Evolutionary conservation across 192 early-diverging fungal genomes (phyloP).

Genomic region (Coemansia sp.): DNA sequence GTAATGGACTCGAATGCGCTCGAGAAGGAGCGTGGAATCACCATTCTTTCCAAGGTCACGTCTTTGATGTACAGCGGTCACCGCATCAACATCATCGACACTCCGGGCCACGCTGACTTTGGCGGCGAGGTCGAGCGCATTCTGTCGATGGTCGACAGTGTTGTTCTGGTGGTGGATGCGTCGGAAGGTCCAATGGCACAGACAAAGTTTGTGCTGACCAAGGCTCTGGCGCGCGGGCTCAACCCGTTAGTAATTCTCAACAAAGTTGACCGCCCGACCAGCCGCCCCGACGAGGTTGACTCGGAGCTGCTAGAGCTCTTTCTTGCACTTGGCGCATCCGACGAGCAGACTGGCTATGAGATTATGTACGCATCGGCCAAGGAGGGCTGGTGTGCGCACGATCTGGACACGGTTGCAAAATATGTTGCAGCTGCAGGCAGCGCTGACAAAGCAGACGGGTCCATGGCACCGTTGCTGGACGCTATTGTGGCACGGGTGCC

Average conservation of each 20-base stretch:
- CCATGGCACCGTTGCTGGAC: slow-evolving; percentile 71
- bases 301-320: slow-evolving; percentile 80
- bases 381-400: slow-evolving; percentile 74
- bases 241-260: slow-evolving; percentile 82
- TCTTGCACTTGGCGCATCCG: slow-evolving; percentile 71
- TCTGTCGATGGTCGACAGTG: slow-evolving; percentile 86
- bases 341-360: slow-evolving; percentile 79
- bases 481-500: slow-evolving; percentile 71
- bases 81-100: slow-evolving; percentile 88
- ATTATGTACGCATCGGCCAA: slow-evolving; percentile 78
- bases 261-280: slow-evolving; percentile 79
- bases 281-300: slow-evolving; percentile 76
- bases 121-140: slow-evolving; percentile 84
- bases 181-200: slow-evolving; percentile 89
- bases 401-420: slow-evolving; percentile 43
- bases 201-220: slow-evolving; percentile 83
- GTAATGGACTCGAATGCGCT: slow-evolving; percentile 85
- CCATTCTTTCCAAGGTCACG: slow-evolving; percentile 82
- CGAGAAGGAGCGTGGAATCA: slow-evolving; percentile 87
- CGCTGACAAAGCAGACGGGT: slow-evolving; percentile 33
- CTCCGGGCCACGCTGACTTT: slow-evolving; percentile 74
- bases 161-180: slow-evolving; percentile 80
- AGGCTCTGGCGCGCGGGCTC: slow-evolving; percentile 69
- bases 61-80: slow-evolving; percentile 70
- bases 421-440: slow-evolving; percentile 10